Evolutionary conservation across 345 rosid genomes (phyloP).

Genomic region (Physaria fendleri): DNA sequence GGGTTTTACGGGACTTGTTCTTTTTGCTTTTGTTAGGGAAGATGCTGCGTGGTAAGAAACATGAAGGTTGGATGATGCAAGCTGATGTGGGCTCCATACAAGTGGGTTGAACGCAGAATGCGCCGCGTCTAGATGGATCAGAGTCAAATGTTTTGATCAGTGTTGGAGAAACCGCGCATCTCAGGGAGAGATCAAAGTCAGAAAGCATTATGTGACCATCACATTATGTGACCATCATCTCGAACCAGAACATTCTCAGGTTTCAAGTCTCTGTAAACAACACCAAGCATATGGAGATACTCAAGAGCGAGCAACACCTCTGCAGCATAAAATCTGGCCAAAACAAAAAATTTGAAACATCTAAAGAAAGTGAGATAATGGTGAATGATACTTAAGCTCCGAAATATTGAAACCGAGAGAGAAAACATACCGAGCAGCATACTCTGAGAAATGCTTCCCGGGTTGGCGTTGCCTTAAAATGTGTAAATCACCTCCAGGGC

Average conservation of each 20-base stretch:
- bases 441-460: constrained; percentile 91
- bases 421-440: constrained; percentile 85
- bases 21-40: constrained; percentile 82
- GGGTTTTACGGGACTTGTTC: constrained; percentile 55
- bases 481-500: constrained; percentile 98
- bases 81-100: constrained; percentile 85
- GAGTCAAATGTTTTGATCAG: constrained; percentile 59
- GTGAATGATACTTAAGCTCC: not conserved
- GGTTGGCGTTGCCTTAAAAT: constrained; percentile 92
- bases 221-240: constrained; percentile 97
- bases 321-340: constrained; percentile 84
- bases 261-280: constrained; percentile 93
- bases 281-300: constrained; percentile 99
- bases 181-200: constrained; percentile 90
- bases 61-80: constrained; percentile 74
- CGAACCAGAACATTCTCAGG: constrained; percentile 98
- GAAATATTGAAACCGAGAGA: not conserved
- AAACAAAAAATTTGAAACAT: not conserved
- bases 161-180: constrained; percentile 90
- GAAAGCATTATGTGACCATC: constrained; percentile 99
- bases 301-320: constrained; percentile 93
- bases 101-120: constrained; percentile 83
- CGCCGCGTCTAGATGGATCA: constrained; percentile 65
- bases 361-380: not conserved
- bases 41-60: constrained; percentile 70